Evolutionary conservation across 2,329 filamentous ascomycete species (phyloP).

Genomic region (Aspergillus nomiae): DNA sequence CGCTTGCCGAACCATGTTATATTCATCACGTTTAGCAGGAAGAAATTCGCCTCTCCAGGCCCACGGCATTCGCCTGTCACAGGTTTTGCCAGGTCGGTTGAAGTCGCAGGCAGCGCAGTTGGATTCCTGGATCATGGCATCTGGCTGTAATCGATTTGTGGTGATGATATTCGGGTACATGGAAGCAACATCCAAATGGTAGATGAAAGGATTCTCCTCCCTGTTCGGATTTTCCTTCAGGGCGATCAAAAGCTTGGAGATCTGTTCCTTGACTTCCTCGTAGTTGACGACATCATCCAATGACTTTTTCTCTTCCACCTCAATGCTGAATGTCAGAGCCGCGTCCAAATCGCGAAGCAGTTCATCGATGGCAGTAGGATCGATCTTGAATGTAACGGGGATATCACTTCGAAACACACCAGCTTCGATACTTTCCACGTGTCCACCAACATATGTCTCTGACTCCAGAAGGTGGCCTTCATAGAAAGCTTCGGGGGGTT

Average conservation of each 20-base stretch:
- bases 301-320: conserved; percentile 80
- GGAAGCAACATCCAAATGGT: conserved; percentile 96
- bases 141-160: conserved; percentile 92
- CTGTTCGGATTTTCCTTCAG: conserved; percentile 83
- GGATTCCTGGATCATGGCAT: conserved; percentile 97
- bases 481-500: conserved; percentile 91
- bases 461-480: conserved; percentile 95
- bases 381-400: conserved; percentile 89
- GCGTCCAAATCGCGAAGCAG: conserved; percentile 82
- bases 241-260: conserved; percentile 67
- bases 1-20: conserved; percentile 96
- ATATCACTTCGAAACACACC: conserved; percentile 97
- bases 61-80: conserved; percentile 92
- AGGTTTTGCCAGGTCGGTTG: conserved; percentile 95
- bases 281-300: conserved; percentile 80
- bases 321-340: conserved; percentile 84
- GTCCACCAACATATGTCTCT: conserved; percentile 96
- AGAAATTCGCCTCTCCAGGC: conserved; percentile 97
- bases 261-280: conserved; percentile 81
- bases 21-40: conserved; percentile 93
- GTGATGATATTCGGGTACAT: conserved; percentile 99
- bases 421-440: conserved; percentile 98
- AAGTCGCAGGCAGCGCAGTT: conserved; percentile 98
- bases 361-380: conserved; percentile 85
- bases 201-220: conserved; percentile 84